These are phyloP conservation scores for Pseudogymnoascus sp. DNA, from an alignment of 2,329 filamentous ascomycete species.

Conservation along the genomic window DNA sequence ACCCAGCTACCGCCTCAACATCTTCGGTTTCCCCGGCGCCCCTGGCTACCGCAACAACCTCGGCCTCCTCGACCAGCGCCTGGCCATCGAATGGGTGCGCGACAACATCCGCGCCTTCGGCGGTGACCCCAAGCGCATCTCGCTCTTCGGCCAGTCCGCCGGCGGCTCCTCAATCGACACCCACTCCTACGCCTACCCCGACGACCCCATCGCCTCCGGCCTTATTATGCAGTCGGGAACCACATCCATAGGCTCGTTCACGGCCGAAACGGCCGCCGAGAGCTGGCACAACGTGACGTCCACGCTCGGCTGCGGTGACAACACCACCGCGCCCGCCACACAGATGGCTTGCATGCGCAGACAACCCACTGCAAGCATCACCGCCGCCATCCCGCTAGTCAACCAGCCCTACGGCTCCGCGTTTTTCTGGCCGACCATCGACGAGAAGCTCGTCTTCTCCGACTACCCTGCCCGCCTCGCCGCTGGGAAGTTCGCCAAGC, in stretches of 20 bases:
- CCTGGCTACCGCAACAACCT: conserved; percentile 18
- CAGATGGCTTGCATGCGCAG: conserved; percentile 11
- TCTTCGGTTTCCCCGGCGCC: conserved; percentile 23
- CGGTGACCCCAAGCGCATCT: conserved; percentile 39
- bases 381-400: conserved; percentile 9
- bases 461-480: conserved; percentile 11
- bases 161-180: conserved; percentile 43
- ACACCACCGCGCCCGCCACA: conserved; percentile 9
- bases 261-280: conserved; percentile 12
- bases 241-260: not conserved
- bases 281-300: conserved; percentile 10
- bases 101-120: conserved; percentile 52
- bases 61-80: conserved; percentile 54
- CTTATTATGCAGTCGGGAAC: conserved; percentile 20
- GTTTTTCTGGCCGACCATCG: conserved; percentile 7
- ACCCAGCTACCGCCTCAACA: conserved; percentile 35
- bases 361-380: conserved; percentile 9
- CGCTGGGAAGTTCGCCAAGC: conserved; percentile 5
- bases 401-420: not conserved
- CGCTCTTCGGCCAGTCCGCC: conserved; percentile 27
- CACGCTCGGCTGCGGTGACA: conserved; percentile 6
- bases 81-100: conserved; percentile 51
- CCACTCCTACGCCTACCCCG: conserved; percentile 26
- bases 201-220: conserved; percentile 27
- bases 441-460: conserved; percentile 13